Conservation (phyloP, 129 eudicot genomes). For the Escallonia rubra region DNA sequence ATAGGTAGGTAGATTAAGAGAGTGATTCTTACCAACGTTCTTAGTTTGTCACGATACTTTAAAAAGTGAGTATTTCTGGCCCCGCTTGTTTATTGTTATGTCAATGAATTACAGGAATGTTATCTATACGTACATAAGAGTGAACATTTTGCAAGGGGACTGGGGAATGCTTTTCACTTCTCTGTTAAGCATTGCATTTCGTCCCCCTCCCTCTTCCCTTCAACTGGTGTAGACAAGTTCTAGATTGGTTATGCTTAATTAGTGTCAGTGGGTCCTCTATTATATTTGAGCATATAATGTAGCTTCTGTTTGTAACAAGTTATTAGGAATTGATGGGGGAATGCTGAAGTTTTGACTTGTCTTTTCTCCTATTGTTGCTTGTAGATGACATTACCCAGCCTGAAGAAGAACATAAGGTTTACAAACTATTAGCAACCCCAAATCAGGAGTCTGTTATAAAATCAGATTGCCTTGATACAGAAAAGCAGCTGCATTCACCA, state of each 20-base stretch:
- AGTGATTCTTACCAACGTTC: too few species aligned
- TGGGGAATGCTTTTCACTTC: too few species aligned
- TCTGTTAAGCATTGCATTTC: too few species aligned
- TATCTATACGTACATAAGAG: too few species aligned
- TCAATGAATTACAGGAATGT: too few species aligned
- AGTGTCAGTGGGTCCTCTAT: not conserved
- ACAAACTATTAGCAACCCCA: conserved; percentile 15
- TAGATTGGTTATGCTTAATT: not conserved
- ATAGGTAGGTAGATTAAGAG: too few species aligned
- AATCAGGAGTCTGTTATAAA: conserved; percentile 19
- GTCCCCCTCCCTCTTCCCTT: too few species aligned
- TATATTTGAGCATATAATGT: not conserved
- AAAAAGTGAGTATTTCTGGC: too few species aligned
- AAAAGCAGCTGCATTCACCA: conserved; percentile 17
- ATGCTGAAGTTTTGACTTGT: conserved; percentile 14
- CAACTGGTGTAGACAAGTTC: not conserved
- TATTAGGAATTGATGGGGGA: not conserved
- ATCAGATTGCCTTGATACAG: conserved; percentile 27
- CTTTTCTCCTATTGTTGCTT: conserved; percentile 26
- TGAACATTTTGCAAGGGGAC: too few species aligned
- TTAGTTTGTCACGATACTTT: too few species aligned
- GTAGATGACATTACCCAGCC: conserved; percentile 77
- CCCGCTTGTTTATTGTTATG: too few species aligned
- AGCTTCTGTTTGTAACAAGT: not conserved
- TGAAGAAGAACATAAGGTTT: conserved; percentile 30